Percentiles rank a stretch among this genome's conserved stretches.
phyloP scores from a whole-genome alignment of 768 basidiomycete genomes.

The Kwoniella sp. region DNA sequence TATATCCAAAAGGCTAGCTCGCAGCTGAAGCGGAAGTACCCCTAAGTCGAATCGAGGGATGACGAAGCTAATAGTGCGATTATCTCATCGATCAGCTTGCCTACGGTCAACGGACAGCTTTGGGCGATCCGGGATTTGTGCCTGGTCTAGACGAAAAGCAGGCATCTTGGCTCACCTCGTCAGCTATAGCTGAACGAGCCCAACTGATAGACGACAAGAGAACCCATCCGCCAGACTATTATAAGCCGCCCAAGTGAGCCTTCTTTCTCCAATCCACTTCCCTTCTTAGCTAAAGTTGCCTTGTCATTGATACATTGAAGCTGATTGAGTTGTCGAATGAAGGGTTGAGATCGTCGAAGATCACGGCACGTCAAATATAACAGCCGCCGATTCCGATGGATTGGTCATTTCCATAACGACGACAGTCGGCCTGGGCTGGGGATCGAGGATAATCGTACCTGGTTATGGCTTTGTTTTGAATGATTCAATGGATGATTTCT shows the following conservation, averaged over 20 bases:
- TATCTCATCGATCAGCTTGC: too few species aligned
- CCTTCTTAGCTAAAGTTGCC: neutral
- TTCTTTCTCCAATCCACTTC: neutral
- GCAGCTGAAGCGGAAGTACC: too few species aligned
- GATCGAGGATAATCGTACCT: conserved; percentile 45
- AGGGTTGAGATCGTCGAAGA: conserved; percentile 43
- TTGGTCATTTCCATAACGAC: conserved; percentile 46
- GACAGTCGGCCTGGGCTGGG: conserved; percentile 46
- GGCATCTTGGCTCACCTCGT: conserved; percentile 27
- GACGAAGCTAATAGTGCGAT: too few species aligned
- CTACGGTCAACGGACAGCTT: conserved; percentile 44
- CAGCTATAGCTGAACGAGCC: conserved; percentile 18
- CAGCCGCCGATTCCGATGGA: conserved; percentile 39
- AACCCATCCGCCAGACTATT: conserved; percentile 39
- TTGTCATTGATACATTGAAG: neutral
- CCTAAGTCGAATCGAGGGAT: too few species aligned
- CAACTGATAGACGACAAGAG: conserved; percentile 33
- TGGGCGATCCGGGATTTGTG: conserved; percentile 47
- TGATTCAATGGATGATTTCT: conserved; percentile 51
- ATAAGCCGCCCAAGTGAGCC: conserved; percentile 41
- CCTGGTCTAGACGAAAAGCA: conserved; percentile 33
- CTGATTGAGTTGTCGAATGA: neutral
- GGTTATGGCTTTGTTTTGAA: conserved; percentile 46
- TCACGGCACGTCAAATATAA: conserved; percentile 49
- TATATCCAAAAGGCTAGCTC: too few species aligned